These are phyloP conservation scores for Cairneyella variabilis DNA, from an alignment of 495 filamentous ascomycete genomes.

Conservation along the genomic window DNA sequence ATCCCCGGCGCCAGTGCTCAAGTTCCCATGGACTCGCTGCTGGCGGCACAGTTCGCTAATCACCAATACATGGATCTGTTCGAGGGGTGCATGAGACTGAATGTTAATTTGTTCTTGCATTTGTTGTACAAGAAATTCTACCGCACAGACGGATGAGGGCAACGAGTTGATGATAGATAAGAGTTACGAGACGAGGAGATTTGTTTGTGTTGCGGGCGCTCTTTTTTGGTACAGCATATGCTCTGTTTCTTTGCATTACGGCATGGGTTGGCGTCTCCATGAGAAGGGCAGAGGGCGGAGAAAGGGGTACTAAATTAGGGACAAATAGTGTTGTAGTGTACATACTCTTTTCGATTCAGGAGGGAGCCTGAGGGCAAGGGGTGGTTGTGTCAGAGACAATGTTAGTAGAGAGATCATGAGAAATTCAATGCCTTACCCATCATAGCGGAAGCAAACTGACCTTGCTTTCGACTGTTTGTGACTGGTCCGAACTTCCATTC, in stretches of 20 bases:
- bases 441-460: neutral
- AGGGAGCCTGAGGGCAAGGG: neutral
- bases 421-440: constrained; percentile 7
- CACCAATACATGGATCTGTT: constrained; percentile 93
- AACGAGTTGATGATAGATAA: constrained; percentile 13
- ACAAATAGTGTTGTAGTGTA: constrained; percentile 24
- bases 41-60: constrained; percentile 96
- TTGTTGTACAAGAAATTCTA: constrained; percentile 98
- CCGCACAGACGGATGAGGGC: constrained; percentile 53
- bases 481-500: too few relatives aligned
- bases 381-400: neutral
- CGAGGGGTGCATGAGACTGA: constrained; percentile 79
- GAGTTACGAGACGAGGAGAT: constrained; percentile 1
- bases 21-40: constrained; percentile 85
- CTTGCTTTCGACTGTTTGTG: neutral
- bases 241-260: constrained; percentile 8
- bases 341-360: constrained; percentile 23
- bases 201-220: neutral
- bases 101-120: constrained; percentile 94
- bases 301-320: constrained; percentile 1
- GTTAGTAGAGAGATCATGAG: constrained; percentile 17
- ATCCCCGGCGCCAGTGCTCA: constrained; percentile 90
- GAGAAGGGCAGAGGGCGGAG: constrained; percentile 4
- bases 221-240: neutral
- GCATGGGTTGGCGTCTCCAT: constrained; percentile 23